Percentiles rank a stretch among this genome's conserved stretches.
Evolutionary conservation across 2,329 filamentous ascomycete species (phyloP).

Genomic region (Bipolaris cookei): DNA sequence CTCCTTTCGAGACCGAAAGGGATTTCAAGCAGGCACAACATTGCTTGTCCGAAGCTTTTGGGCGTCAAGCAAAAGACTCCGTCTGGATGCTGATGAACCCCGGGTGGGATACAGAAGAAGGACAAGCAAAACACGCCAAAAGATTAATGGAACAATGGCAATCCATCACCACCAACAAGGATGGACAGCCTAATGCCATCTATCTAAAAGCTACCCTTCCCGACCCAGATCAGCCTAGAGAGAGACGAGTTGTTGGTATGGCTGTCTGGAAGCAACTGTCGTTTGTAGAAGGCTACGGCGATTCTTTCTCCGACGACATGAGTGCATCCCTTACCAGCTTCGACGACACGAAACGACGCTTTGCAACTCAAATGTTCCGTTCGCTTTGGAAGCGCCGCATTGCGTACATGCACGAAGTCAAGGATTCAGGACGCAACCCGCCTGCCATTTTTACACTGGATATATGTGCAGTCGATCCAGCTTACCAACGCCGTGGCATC

Average conservation of each 20-base stretch:
- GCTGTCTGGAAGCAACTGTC: slow-evolving; percentile 64
- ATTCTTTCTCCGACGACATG: slow-evolving; percentile 38
- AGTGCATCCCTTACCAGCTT: slow-evolving; percentile 39
- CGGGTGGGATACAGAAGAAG: slow-evolving; percentile 60
- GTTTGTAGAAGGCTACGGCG: slow-evolving; percentile 57
- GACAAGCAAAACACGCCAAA: slow-evolving; percentile 46
- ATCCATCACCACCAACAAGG: slow-evolving; percentile 48
- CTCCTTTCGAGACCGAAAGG: slow-evolving; percentile 28
- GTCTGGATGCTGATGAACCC: slow-evolving; percentile 62
- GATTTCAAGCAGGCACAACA: slow-evolving; percentile 40
- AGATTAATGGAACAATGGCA: slow-evolving; percentile 55
- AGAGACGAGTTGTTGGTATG: slow-evolving; percentile 55
- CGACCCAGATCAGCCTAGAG: slow-evolving; percentile 30
- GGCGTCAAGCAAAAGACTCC: slow-evolving; percentile 58
- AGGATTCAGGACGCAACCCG: slow-evolving; percentile 34
- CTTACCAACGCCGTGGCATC: slow-evolving; percentile 56
- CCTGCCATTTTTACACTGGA: slow-evolving; percentile 59
- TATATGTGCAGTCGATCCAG: slow-evolving; percentile 58
- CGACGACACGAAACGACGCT: slow-evolving; percentile 56
- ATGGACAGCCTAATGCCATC: slow-evolving; percentile 58
- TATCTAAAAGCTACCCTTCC: slow-evolving; percentile 62
- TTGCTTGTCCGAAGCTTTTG: slow-evolving; percentile 55
- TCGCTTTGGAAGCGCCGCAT: slow-evolving; percentile 56
- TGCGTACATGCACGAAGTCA: slow-evolving; percentile 33
- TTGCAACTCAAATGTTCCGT: slow-evolving; percentile 53